These are phyloP conservation scores for Candida fluviatilis DNA, from an alignment of 805 yeast genomes.

Conservation along the genomic window DNA sequence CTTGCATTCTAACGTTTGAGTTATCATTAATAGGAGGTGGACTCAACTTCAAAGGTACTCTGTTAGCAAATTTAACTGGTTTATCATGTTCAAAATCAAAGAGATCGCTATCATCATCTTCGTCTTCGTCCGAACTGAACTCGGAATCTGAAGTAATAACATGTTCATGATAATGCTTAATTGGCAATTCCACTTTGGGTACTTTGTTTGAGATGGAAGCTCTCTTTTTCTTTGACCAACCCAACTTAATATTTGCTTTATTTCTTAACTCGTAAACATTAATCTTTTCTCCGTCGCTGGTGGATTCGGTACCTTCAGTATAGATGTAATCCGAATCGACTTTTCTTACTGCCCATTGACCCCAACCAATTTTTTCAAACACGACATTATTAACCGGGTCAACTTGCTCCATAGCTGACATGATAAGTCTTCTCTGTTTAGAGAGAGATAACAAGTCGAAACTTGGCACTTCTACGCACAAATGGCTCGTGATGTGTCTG, in stretches of 20 bases:
- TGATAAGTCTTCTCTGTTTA: conserved; percentile 84
- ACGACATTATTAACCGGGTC: conserved; percentile 57
- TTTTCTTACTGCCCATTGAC: conserved; percentile 85
- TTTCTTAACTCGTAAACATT: conserved; percentile 31
- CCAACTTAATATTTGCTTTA: conserved; percentile 31
- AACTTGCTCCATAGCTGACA: conserved; percentile 80
- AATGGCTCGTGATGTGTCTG: conserved; percentile 78
- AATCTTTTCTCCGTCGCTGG: conserved; percentile 6
- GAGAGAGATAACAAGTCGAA: conserved; percentile 78
- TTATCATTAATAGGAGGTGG: conserved; percentile 27
- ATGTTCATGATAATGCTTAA: conserved; percentile 1
- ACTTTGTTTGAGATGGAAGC: conserved; percentile 47
- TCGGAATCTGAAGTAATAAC: conserved; percentile 3
- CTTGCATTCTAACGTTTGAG: conserved; percentile 22
- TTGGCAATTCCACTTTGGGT: conserved; percentile 1
- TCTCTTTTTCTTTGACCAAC: conserved; percentile 35
- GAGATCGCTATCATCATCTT: conserved; percentile 10
- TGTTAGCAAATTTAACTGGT: conserved; percentile 40
- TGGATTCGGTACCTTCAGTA: conserved; percentile 40
- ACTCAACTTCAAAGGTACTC: conserved; percentile 34
- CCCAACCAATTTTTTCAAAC: conserved; percentile 96
- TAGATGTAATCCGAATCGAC: conserved; percentile 43
- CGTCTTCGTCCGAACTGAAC: conserved; percentile 1
- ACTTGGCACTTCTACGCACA: conserved; percentile 69
- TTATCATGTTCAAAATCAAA: conserved; percentile 31